Evolutionary conservation across 495 filamentous ascomycete species (phyloP).

Genomic region (Penicillium longicatenatum): DNA sequence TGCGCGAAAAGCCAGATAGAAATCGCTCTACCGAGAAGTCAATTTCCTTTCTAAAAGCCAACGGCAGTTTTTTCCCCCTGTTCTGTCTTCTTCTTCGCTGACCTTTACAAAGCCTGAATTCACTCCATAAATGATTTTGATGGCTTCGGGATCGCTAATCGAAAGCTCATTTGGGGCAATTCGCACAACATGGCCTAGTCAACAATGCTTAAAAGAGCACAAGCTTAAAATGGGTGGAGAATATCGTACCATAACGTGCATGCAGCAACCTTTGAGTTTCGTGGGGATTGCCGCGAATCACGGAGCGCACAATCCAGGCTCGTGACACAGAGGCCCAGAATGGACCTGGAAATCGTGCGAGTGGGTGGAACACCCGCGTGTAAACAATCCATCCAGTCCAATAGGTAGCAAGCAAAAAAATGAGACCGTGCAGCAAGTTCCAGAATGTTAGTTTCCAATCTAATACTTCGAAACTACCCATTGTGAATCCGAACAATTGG

Average conservation of each 20-base stretch:
- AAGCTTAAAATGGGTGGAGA: constrained; percentile 2
- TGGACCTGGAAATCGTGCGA: constrained; percentile 53
- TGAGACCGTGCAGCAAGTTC: too few relatives aligned
- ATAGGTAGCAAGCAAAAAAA: constrained; percentile 8
- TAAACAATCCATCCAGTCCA: constrained; percentile 36
- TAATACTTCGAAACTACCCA: too few relatives aligned
- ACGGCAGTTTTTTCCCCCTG: too few relatives aligned
- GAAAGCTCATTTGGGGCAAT: constrained; percentile 36
- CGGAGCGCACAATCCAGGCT: constrained; percentile 47
- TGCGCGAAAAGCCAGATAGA: neutral
- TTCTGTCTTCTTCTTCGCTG: neutral
- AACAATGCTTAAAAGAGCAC: constrained; percentile 1
- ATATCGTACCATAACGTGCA: constrained; percentile 21
- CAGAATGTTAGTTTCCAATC: too few relatives aligned
- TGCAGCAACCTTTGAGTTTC: constrained; percentile 20
- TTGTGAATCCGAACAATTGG: too few relatives aligned
- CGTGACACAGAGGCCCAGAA: constrained; percentile 54
- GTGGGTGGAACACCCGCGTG: constrained; percentile 55
- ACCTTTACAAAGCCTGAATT: constrained; percentile 27
- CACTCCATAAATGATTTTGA: constrained; percentile 32
- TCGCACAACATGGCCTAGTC: constrained; percentile 25
- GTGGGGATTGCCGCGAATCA: constrained; percentile 14
- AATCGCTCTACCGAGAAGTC: neutral
- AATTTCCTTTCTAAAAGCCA: too few relatives aligned
- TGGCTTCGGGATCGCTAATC: constrained; percentile 25